Conservation (phyloP, 805 yeast genomes). For the Saturnispora diversa region DNA sequence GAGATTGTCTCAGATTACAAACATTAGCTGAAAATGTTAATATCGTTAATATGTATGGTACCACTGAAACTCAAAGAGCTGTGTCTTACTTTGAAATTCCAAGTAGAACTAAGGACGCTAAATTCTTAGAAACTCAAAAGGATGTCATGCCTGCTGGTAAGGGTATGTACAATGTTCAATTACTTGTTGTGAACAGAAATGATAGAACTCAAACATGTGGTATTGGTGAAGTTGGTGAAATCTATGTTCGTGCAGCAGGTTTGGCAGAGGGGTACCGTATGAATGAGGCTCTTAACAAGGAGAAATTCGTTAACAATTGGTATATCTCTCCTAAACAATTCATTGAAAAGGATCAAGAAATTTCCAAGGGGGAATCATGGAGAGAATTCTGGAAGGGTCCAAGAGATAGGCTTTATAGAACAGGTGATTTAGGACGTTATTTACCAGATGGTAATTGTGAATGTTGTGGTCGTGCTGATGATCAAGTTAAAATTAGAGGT, state of each 20-base stretch:
- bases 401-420: conserved; percentile 90
- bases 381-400: conserved; percentile 84
- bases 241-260: conserved; percentile 97
- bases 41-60: conserved; percentile 98
- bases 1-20: conserved; percentile 92
- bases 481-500: conserved; percentile 96
- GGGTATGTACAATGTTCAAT: conserved; percentile 94
- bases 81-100: conserved; percentile 90
- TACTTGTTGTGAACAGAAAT: conserved; percentile 85
- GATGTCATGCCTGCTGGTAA: conserved; percentile 98
- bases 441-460: conserved; percentile 96
- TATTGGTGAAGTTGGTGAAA: conserved; percentile 98
- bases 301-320: conserved; percentile 91
- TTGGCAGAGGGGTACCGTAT: conserved; percentile 94
- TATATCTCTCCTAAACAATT: conserved; percentile 63
- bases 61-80: conserved; percentile 98
- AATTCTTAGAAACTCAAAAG: conserved; percentile 73
- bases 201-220: conserved; percentile 90
- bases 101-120: conserved; percentile 57
- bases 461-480: conserved; percentile 98
- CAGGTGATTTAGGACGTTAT: conserved; percentile 96
- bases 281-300: conserved; percentile 77
- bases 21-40: conserved; percentile 80
- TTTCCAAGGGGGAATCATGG: conserved; percentile 51
- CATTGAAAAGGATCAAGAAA: conserved; percentile 44